Percentiles rank a stretch among this genome's conserved stretches.
phyloP scores from a whole-genome alignment of 805 yeast species.

The Pichia membranifaciens region DNA sequence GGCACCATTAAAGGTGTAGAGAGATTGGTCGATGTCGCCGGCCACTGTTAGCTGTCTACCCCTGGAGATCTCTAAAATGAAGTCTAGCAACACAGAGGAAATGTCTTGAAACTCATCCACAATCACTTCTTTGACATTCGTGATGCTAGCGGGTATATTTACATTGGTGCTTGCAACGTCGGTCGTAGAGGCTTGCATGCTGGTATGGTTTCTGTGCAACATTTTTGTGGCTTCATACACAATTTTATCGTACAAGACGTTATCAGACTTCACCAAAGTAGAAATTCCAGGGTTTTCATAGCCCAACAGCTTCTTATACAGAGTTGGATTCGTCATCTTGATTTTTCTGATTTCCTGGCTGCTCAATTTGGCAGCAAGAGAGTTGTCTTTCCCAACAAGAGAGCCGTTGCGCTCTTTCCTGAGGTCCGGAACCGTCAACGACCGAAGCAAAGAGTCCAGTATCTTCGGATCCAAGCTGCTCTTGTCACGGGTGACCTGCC shows the following conservation, averaged over 20 bases:
- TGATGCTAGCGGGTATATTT: neutral
- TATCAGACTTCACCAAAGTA: neutral
- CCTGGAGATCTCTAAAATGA: slow-evolving; percentile 36
- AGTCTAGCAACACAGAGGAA: slow-evolving; percentile 42
- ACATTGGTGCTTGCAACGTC: too few species aligned
- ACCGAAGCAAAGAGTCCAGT: slow-evolving; percentile 3
- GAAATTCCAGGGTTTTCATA: neutral
- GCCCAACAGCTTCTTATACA: slow-evolving; percentile 3
- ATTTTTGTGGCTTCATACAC: slow-evolving; percentile 13
- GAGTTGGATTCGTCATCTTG: neutral
- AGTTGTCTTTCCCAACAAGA: too few species aligned
- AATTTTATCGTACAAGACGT: slow-evolving; percentile 12
- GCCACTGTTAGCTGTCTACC: slow-evolving; percentile 56
- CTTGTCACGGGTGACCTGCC: slow-evolving; percentile 46
- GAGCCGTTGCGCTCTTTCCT: too few species aligned
- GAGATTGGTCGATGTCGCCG: slow-evolving; percentile 68
- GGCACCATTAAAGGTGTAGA: slow-evolving; percentile 61
- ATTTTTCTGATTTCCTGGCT: neutral
- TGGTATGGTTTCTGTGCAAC: neutral
- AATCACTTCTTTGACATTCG: slow-evolving; percentile 23
- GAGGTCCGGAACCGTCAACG: too few species aligned
- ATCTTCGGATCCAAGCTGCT: slow-evolving; percentile 12
- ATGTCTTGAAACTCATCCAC: slow-evolving; percentile 77
- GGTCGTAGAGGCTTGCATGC: too few species aligned
- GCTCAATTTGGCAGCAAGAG: neutral